These are phyloP conservation scores for Meyerozyma smithsonii DNA, from an alignment of 1,139 yeast species.

Conservation along the genomic window DNA sequence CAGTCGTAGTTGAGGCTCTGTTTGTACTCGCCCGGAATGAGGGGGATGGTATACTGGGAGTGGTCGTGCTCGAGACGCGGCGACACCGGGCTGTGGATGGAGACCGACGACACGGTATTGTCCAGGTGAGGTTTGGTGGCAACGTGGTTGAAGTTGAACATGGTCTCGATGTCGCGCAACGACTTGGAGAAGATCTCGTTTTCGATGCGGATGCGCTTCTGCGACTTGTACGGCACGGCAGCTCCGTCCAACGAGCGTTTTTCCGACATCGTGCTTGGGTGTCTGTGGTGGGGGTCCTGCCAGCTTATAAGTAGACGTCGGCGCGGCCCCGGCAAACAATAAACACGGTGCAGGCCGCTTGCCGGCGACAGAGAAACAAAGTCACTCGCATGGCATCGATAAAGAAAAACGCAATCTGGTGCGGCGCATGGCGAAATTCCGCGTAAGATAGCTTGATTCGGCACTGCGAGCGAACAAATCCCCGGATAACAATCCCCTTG, in stretches of 20 bases:
- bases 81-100: background rate
- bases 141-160: conserved; percentile 16
- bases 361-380: too few relatives aligned
- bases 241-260: conserved; percentile 1
- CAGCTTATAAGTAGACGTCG: too few relatives aligned
- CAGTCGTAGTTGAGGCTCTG: conserved; percentile 21
- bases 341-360: too few relatives aligned
- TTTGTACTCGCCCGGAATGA: background rate
- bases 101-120: background rate
- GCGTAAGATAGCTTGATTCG: background rate
- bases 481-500: background rate
- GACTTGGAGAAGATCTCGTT: conserved; percentile 26
- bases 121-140: background rate
- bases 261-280: conserved; percentile 1
- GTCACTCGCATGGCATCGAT: background rate
- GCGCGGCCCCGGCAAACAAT: too few relatives aligned
- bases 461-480: too few relatives aligned
- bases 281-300: too few relatives aligned
- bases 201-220: conserved; percentile 22
- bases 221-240: conserved; percentile 12
- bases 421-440: background rate
- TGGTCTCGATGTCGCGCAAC: conserved; percentile 24
- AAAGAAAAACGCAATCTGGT: background rate
- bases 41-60: background rate
- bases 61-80: conserved; percentile 1